These are phyloP conservation scores for Cladochytrium tenue DNA, from an alignment of 371 early-diverging fungal species.

Conservation along the genomic window DNA sequence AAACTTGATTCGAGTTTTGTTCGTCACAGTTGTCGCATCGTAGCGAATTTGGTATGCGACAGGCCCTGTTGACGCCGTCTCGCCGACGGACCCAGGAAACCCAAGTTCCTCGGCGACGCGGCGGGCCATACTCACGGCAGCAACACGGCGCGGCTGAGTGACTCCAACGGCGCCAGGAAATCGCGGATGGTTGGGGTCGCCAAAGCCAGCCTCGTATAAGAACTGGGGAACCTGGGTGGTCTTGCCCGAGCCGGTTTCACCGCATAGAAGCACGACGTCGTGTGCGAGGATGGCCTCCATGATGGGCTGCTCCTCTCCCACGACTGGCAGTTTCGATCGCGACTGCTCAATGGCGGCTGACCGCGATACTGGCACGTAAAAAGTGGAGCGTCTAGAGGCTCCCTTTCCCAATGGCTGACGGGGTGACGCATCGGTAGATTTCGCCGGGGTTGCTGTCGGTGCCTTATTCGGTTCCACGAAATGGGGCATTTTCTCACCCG, in stretches of 20 bases:
- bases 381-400: slow-evolving; percentile 50
- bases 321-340: slow-evolving; percentile 82
- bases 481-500: slow-evolving; percentile 25
- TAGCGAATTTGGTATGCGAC: slow-evolving; percentile 89
- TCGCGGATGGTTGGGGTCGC: slow-evolving; percentile 38
- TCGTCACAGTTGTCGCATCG: slow-evolving; percentile 72
- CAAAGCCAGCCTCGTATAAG: slow-evolving; percentile 93
- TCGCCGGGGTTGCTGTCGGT: slow-evolving; percentile 3
- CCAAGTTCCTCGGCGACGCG: slow-evolving; percentile 90
- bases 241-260: slow-evolving; percentile 99
- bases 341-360: slow-evolving; percentile 71
- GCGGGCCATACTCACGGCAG: slow-evolving; percentile 95
- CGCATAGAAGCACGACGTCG: slow-evolving; percentile 87
- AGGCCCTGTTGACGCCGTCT: slow-evolving; percentile 12
- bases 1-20: slow-evolving; percentile 88
- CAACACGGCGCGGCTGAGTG: slow-evolving; percentile 99
- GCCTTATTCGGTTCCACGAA: background rate
- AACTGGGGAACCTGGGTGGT: slow-evolving; percentile 98
- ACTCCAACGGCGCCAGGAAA: slow-evolving; percentile 91
- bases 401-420: slow-evolving; percentile 5
- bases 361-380: slow-evolving; percentile 79
- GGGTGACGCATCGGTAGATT: no score
- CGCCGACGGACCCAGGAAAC: slow-evolving; percentile 13
- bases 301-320: slow-evolving; percentile 92
- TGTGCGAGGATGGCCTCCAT: slow-evolving; percentile 91